phyloP scores from a whole-genome alignment of 768 basidiomycete species.

The Galerina sulciceps region DNA sequence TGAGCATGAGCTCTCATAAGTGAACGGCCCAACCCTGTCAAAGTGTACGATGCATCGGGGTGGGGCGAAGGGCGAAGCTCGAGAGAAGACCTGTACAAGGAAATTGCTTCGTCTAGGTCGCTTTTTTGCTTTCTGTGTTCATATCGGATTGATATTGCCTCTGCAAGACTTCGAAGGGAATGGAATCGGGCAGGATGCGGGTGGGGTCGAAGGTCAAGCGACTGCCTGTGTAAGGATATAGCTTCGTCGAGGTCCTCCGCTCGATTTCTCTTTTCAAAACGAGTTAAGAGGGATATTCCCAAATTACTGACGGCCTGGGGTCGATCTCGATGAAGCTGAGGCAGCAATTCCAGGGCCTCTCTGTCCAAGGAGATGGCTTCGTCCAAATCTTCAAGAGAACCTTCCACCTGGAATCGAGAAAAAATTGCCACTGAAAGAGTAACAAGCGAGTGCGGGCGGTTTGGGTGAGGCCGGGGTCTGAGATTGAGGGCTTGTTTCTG shows the following conservation, averaged over 20 bases:
- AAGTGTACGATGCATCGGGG: not conserved
- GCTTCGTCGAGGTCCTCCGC: conserved; percentile 7
- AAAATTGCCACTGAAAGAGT: conserved; percentile 6
- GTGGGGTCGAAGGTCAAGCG: not conserved
- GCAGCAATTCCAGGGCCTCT: conserved; percentile 1
- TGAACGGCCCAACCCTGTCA: not conserved
- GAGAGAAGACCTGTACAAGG: not conserved
- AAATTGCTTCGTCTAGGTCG: conserved; percentile 5
- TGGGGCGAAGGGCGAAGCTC: not conserved
- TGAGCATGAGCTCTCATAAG: not conserved
- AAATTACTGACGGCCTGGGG: not conserved
- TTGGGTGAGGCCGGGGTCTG: not conserved
- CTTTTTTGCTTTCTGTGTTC: not conserved
- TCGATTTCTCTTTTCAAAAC: not conserved
- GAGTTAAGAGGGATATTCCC: not conserved
- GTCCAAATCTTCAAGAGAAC: not conserved
- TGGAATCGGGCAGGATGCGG: not conserved
- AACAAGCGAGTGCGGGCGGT: not conserved
- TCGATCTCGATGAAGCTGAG: not conserved
- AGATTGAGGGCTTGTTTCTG: not conserved
- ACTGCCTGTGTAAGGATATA: not conserved
- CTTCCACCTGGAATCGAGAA: not conserved
- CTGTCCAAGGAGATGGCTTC: not conserved
- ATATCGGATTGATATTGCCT: not conserved
- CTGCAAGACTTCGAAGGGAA: conserved; percentile 2